These are phyloP conservation scores for Elongisporangium prolatum DNA, from an alignment of 352 stramenopile species.

Conservation along the genomic window DNA sequence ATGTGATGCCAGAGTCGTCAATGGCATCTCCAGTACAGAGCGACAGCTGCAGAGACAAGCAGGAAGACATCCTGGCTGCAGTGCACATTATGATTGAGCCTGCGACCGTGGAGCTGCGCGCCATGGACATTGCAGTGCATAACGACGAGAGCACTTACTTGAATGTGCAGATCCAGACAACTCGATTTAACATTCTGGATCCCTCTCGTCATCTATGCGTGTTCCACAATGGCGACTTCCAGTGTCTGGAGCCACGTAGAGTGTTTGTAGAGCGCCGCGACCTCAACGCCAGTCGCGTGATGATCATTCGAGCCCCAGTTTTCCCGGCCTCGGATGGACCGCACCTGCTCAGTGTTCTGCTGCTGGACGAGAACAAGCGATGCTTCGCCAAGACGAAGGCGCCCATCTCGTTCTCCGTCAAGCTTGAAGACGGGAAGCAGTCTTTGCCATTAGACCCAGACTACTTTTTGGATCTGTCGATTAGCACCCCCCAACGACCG, in stretches of 20 bases:
- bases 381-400: conserved; percentile 14
- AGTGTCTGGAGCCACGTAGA: conserved; percentile 25
- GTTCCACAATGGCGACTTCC: conserved; percentile 35
- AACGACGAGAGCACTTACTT: conserved; percentile 9
- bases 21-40: neutral
- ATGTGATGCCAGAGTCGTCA: neutral
- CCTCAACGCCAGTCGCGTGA: conserved; percentile 14
- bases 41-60: neutral
- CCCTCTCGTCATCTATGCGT: conserved; percentile 32
- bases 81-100: conserved; percentile 31
- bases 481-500: conserved; percentile 20
- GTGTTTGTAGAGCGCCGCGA: conserved; percentile 19
- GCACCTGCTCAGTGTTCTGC: conserved; percentile 31
- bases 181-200: conserved; percentile 37
- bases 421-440: neutral
- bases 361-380: conserved; percentile 48
- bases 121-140: conserved; percentile 6
- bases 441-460: conserved; percentile 4
- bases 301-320: conserved; percentile 28
- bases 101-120: conserved; percentile 24
- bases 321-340: conserved; percentile 18
- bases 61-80: conserved; percentile 26
- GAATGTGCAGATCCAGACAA: conserved; percentile 27
- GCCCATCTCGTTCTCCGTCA: neutral
- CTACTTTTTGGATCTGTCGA: conserved; percentile 13